Conservation (phyloP, 2,329 filamentous ascomycete genomes). For the Nemania diffusa region DNA sequence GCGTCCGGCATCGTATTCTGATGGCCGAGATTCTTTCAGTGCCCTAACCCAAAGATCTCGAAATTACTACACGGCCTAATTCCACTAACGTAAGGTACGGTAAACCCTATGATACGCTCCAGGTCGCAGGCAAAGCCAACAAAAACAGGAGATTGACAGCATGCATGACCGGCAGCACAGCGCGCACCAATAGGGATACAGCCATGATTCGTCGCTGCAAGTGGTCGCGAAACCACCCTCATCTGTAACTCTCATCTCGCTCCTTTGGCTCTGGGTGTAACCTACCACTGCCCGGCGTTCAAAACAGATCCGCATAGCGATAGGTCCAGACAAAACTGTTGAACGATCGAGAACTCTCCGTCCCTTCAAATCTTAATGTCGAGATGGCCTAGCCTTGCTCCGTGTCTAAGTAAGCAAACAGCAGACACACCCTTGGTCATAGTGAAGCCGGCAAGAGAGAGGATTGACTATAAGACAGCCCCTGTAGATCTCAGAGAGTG, state of each 20-base stretch:
- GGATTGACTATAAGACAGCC: slow-evolving; percentile 18
- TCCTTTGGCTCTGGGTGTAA: slow-evolving; percentile 22
- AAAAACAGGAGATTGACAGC: slow-evolving; percentile 29
- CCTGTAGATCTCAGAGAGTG: slow-evolving; percentile 21
- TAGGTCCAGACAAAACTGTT: slow-evolving; percentile 16
- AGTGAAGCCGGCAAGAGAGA: not conserved
- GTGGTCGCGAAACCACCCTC: slow-evolving; percentile 37
- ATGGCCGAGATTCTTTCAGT: slow-evolving; percentile 8
- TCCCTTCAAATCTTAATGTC: slow-evolving; percentile 17
- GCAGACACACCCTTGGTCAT: not conserved
- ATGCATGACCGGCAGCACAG: slow-evolving; percentile 28
- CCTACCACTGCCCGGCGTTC: slow-evolving; percentile 18
- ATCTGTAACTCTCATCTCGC: slow-evolving; percentile 39
- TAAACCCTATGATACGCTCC: slow-evolving; percentile 26
- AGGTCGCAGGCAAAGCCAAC: slow-evolving; percentile 35
- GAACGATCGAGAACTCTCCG: slow-evolving; percentile 16
- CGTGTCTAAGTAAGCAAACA: slow-evolving; percentile 10
- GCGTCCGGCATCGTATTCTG: slow-evolving; percentile 5
- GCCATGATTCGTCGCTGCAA: slow-evolving; percentile 32
- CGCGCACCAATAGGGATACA: slow-evolving; percentile 34
- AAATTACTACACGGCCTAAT: slow-evolving; percentile 21
- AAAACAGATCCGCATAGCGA: slow-evolving; percentile 20
- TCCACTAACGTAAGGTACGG: slow-evolving; percentile 35
- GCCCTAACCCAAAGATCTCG: slow-evolving; percentile 18
- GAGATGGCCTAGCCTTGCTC: slow-evolving; percentile 13